Evolutionary conservation across 805 yeast genomes (phyloP), one percentile per base, ranked within the genome.

Genomic region (Maudiozyma saulgeensis): DNA sequence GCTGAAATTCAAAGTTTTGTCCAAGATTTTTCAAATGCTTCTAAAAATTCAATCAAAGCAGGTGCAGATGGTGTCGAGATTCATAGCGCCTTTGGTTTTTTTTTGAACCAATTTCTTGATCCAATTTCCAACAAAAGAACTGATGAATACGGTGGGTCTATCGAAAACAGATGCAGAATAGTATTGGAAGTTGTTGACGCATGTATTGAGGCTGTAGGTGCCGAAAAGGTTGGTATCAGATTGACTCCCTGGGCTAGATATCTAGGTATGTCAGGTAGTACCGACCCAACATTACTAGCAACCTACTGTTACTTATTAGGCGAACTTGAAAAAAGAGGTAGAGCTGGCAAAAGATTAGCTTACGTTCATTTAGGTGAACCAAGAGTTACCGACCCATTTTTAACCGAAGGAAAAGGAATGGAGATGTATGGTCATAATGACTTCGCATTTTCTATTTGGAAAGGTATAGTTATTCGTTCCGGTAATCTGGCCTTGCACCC

Each of bases 1-100:
- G 57, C 51, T 31, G 69, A 61, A 61, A 60, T 79, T 56, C 62
- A 73, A 43, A 66, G 69, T 44, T 68, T 67, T 49, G 66, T 71
- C 21, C 53, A 65, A 40, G 69, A 71, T 42, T 79, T 62, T 54
- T 75, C 68, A 11, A 53, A 56, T 3, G 77, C 79, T 38, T 79
- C 82, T 15, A 63, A 64, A 54, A 64, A 60, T 45, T 49, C 65
- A 9, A 51, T 68, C 31, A 60, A 54, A 13, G 62, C 65, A 15
- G 71, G 70, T 32, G 70, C 71, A 44, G 87, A 83, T 62, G 81
- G 80, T 52, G 76, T 83, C 28, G 86, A 83, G 64, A 66, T 83
- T 46, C 88, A 82, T 62, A 71, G 71, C 37, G 87, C 87, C 16
- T 80, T 81, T 61, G 87, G 88, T 8, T 82, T 78, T 57, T 61